These are phyloP conservation scores for Cystobasidiaceae sp. DNA, from an alignment of 1,284 basidiomycete genomes.

Conservation along the genomic window DNA sequence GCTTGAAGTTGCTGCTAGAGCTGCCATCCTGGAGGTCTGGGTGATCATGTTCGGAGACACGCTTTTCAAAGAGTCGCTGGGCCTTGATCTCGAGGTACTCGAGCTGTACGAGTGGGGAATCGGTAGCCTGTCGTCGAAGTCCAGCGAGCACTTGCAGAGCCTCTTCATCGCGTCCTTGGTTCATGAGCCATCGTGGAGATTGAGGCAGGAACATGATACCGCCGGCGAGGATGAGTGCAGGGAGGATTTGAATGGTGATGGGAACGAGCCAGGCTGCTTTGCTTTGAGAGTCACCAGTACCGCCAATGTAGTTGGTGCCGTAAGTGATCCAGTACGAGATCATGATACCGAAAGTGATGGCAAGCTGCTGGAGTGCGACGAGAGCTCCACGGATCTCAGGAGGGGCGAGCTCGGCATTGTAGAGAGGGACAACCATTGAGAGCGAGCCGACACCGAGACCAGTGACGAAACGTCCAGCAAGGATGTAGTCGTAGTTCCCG, in stretches of 20 bases:
- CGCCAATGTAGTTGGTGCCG: constrained; percentile 42
- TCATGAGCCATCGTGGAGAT: constrained; percentile 20
- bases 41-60: constrained; percentile 38
- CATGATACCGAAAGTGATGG: constrained; percentile 38
- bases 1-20: constrained; percentile 36
- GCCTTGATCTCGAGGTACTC: constrained; percentile 30
- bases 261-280: constrained; percentile 41
- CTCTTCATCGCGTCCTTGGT: constrained; percentile 30
- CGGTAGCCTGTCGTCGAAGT: constrained; percentile 25
- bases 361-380: constrained; percentile 39
- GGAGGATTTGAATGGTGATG: constrained; percentile 40
- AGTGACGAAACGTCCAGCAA: constrained; percentile 50
- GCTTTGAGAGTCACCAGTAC: constrained; percentile 39
- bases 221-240: constrained; percentile 37
- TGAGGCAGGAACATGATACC: constrained; percentile 26
- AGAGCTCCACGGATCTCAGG: constrained; percentile 37
- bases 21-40: constrained; percentile 40
- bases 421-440: constrained; percentile 39
- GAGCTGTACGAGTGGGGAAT: constrained; percentile 28
- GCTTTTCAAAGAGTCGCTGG: constrained; percentile 31
- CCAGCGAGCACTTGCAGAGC: constrained; percentile 21
- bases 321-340: constrained; percentile 41
- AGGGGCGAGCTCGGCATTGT: constrained; percentile 39
- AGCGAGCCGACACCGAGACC: constrained; percentile 53
- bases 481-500: constrained; percentile 36